Evolutionary conservation across 768 basidiomycete genomes (phyloP), one percentile per base, ranked within the genome.

Genomic region (Russula ochroleuca): DNA sequence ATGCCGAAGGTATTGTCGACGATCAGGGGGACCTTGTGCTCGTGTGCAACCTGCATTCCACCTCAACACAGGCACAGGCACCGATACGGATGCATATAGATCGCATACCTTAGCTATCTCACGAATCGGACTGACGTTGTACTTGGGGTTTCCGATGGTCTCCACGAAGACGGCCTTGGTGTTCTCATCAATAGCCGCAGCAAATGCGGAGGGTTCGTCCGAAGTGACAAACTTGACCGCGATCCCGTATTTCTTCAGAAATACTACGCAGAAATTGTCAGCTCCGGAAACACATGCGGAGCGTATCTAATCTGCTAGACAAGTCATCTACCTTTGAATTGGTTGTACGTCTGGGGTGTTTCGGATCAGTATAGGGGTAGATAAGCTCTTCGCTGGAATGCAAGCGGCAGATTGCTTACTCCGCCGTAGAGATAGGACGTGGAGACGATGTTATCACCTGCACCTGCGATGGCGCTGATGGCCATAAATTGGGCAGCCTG

Each of bases 1-100:
- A 86, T 84, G 49, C 86, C 89, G 65, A 89, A 88, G 6, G 87
- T 90, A 69, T 90, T 91, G 69, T 91, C 89, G 0, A 92, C 90
- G 52, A 92, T 85, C 49, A 93, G 76, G 1, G 92, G 92, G 25
- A 92, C 86, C 0, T 81, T 80, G 69, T 85, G 77, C 37, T 81
- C 79, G 69, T 90, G 90, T 1, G 92, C 92, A 45, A 90, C 74
- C 85, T 87, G 59, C 10, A 37, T 9, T 11, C 3, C 28, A 40
- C 0, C 14, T 64, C 23, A 23, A 37, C 35, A 52, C 25, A 28
- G 6, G 19, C 1, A 25, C 9, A 11, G 10, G 33, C 10, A 35
- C 28, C 5, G 28, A 10, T 19, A 59, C n/a, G 21, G 14, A 35
- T 8, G 11, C 14, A 25, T 38, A 35, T 19, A 5, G 14, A 15